Percentiles rank a stretch among this genome's conserved stretches.
Conservation (phyloP, 2,329 filamentous ascomycete species). For the Talaromyces islandicus region DNA sequence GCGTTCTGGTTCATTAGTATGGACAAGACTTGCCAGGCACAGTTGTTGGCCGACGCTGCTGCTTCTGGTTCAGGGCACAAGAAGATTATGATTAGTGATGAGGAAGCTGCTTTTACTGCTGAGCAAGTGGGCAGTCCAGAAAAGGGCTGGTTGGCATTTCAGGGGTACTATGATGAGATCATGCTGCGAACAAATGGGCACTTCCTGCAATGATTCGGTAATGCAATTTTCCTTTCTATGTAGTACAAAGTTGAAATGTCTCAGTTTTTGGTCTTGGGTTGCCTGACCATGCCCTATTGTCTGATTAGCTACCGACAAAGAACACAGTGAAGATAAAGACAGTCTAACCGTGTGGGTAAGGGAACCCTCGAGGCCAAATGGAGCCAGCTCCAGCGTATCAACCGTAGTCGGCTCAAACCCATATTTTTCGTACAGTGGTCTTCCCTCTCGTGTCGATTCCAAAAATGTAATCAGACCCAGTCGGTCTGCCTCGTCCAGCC, state of each 20-base stretch:
- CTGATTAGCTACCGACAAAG: not conserved
- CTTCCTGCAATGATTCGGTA: slow-evolving; percentile 33
- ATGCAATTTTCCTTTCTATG: not conserved
- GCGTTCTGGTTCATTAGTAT: slow-evolving; percentile 49
- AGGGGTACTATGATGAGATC: slow-evolving; percentile 51
- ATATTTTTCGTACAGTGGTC: slow-evolving; percentile 28
- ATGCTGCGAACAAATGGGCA: slow-evolving; percentile 45
- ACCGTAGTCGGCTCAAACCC: slow-evolving; percentile 12
- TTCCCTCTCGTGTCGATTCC: slow-evolving; percentile 31
- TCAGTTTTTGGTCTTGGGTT: slow-evolving; percentile 1
- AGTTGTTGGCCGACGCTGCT: slow-evolving; percentile 14
- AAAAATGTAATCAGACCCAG: slow-evolving; percentile 31
- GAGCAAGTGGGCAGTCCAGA: slow-evolving; percentile 30
- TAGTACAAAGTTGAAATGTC: not conserved
- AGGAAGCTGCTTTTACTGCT: slow-evolving; percentile 19
- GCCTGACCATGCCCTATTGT: slow-evolving; percentile 6
- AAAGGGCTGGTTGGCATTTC: slow-evolving; percentile 50
- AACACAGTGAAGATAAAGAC: not conserved
- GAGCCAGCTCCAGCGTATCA: slow-evolving; percentile 1
- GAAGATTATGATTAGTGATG: slow-evolving; percentile 20
- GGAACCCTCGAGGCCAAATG: not conserved
- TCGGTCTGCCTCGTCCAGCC: slow-evolving; percentile 26
- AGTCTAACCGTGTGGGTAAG: not conserved
- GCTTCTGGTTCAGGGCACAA: slow-evolving; percentile 12
- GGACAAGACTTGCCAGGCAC: slow-evolving; percentile 20